Evolutionary conservation across 2,329 filamentous ascomycete species (phyloP), one percentile per base, ranked within the genome.

Genomic region (Tolypocladium nubicola): DNA sequence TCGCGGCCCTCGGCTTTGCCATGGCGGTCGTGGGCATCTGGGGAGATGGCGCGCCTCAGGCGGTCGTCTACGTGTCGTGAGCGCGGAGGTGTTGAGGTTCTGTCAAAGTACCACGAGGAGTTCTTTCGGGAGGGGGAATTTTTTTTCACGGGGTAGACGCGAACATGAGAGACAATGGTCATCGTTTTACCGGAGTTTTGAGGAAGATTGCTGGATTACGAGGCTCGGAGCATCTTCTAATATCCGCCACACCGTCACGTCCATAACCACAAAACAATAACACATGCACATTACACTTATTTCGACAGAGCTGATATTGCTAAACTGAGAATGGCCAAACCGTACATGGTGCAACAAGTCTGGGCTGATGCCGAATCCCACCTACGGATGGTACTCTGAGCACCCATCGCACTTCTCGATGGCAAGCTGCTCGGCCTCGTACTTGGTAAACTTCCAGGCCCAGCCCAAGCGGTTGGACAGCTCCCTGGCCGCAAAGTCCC

Each of bases 1-100:
- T 86, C 37, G 75, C 81, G 2, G 79, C 79, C 4, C 57, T 82
- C 49, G 83, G 78, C 4, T 86, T 87, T 69, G 69, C 76, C 56
- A 79, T 87, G 74, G 79, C 83, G 23, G 76, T 87, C 21, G 71
- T 87, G 40, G 84, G 84, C 19, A 81, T 87, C 64, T 87, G 84
- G 84, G 84, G 84, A 6, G 84, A 86, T 67, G 82, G 83, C 33
- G 74, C 73, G 23, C 64, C 71, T 26, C 66, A 70, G 61, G 61
- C 69, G 45, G 64, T 67, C 41, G 65, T 71, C 56, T 69, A 70
- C 45, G 64, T 71, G 52, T 68, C 70, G 55, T 73, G 62, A 64
- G 56, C 23, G 47, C 14, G 16, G 11, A 26, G 9, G 23, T 14
- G 43, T 16, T 26, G 21, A 19, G 26, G 19, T 52, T 50, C 19